phyloP scores from a whole-genome alignment of 768 basidiomycete species.

The Ramaria sp. region DNA sequence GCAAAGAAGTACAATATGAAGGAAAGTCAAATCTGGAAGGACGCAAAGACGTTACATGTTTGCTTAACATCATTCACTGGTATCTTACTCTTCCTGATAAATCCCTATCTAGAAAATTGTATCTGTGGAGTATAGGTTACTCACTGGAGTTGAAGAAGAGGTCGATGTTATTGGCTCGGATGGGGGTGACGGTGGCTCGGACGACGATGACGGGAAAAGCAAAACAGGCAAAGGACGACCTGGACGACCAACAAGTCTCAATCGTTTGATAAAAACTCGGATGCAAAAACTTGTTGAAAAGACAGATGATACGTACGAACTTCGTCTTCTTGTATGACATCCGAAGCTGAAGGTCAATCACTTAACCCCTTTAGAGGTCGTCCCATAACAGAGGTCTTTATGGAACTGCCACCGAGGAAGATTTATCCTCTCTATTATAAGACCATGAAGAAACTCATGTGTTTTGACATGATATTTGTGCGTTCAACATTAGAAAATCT shows the following conservation, averaged over 20 bases:
- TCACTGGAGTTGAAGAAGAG: slow-evolving; percentile 30
- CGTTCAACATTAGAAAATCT: slow-evolving; percentile 18
- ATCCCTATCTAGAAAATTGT: slow-evolving; percentile 30
- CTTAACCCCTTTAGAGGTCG: slow-evolving; percentile 39
- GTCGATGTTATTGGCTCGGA: slow-evolving; percentile 27
- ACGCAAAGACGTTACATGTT: slow-evolving; percentile 76
- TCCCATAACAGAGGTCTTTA: slow-evolving; percentile 61
- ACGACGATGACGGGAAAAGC: slow-evolving; percentile 34
- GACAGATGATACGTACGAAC: slow-evolving; percentile 54
- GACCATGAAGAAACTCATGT: slow-evolving; percentile 67
- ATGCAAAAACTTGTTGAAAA: slow-evolving; percentile 66
- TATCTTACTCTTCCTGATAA: background rate
- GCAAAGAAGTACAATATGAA: slow-evolving; percentile 75
- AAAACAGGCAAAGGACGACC: slow-evolving; percentile 32
- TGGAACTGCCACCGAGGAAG: slow-evolving; percentile 74
- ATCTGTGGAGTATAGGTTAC: slow-evolving; percentile 33
- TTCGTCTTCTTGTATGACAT: background rate
- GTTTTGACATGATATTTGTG: slow-evolving; percentile 68
- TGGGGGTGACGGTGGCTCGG: slow-evolving; percentile 24
- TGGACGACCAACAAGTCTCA: slow-evolving; percentile 39
- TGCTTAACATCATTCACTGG: slow-evolving; percentile 19
- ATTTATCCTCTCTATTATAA: slow-evolving; percentile 74
- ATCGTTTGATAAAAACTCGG: slow-evolving; percentile 51
- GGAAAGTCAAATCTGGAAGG: slow-evolving; percentile 67
- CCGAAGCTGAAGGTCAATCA: slow-evolving; percentile 6